These are phyloP conservation scores for Lasiosphaeris hirsuta DNA, from an alignment of 495 filamentous ascomycete genomes.

Conservation along the genomic window DNA sequence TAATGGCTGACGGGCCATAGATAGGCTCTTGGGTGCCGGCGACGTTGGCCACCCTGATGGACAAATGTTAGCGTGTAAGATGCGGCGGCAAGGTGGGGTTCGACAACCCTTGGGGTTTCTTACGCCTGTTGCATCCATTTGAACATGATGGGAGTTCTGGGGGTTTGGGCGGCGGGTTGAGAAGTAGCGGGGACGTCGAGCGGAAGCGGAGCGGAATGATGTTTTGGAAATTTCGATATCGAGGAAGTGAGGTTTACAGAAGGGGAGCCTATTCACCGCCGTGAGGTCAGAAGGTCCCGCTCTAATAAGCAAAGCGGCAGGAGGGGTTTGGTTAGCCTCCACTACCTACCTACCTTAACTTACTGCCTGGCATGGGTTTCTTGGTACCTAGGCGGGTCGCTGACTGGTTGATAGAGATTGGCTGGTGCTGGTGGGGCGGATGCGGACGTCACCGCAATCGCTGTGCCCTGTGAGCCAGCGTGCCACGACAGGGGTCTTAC, in stretches of 20 bases:
- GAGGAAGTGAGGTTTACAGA: neutral
- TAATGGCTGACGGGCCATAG: slow-evolving; percentile 88
- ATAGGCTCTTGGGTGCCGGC: slow-evolving; percentile 94
- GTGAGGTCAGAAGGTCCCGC: slow-evolving; percentile 3
- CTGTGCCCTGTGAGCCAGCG: too few relatives aligned
- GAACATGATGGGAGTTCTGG: slow-evolving; percentile 39
- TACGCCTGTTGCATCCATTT: slow-evolving; percentile 50
- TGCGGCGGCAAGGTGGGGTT: slow-evolving; percentile 15
- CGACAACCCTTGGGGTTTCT: slow-evolving; percentile 12
- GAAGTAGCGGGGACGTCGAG: neutral
- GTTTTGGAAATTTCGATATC: neutral
- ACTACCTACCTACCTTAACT: too few relatives aligned
- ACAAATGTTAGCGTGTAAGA: slow-evolving; percentile 5
- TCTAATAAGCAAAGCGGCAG: slow-evolving; percentile 2
- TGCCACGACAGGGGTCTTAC: too few relatives aligned
- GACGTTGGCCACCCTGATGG: slow-evolving; percentile 74
- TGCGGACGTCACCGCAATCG: too few relatives aligned
- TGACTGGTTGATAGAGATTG: too few relatives aligned
- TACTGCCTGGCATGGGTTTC: too few relatives aligned
- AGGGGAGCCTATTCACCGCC: slow-evolving; percentile 22
- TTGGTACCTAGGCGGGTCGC: too few relatives aligned
- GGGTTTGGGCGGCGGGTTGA: slow-evolving; percentile 10
- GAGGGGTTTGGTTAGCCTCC: slow-evolving; percentile 1
- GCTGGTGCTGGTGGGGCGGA: too few relatives aligned
- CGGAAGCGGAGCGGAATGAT: slow-evolving; percentile 3